Conservation (phyloP, 495 filamentous ascomycete species). For the Baudoinia panamericana region DNA sequence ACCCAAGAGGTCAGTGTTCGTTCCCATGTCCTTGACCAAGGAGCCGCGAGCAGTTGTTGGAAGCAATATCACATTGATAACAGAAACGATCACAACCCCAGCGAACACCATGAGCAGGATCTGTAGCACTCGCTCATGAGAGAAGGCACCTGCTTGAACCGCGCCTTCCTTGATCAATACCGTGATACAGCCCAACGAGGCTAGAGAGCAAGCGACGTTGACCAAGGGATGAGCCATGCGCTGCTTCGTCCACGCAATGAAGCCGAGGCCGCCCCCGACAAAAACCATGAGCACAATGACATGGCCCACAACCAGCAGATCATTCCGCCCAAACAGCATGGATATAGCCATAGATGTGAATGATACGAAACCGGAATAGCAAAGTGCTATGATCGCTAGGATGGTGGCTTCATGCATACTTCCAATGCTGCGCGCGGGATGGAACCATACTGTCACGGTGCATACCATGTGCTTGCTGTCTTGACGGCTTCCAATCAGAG, state of each 20-base stretch:
- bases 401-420: conserved; percentile 83
- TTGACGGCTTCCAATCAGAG: conserved; percentile 56
- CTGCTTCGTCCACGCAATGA: conserved; percentile 91
- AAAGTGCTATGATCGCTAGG: conserved; percentile 68
- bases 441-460: conserved; percentile 88
- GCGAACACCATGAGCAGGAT: conserved; percentile 84
- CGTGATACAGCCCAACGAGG: conserved; percentile 83
- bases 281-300: conserved; percentile 72
- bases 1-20: conserved; percentile 61
- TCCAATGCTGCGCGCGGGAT: conserved; percentile 79
- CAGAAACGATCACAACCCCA: conserved; percentile 60
- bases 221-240: conserved; percentile 72
- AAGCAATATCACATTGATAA: conserved; percentile 67
- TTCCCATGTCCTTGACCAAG: conserved; percentile 61
- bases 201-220: conserved; percentile 78
- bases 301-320: conserved; percentile 60
- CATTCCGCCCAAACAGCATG: conserved; percentile 55
- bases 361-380: conserved; percentile 69
- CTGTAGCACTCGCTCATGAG: conserved; percentile 69
- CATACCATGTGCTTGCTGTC: conserved; percentile 96
- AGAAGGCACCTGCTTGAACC: conserved; percentile 67
- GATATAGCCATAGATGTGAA: conserved; percentile 80
- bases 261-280: conserved; percentile 63
- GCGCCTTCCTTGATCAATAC: conserved; percentile 85
- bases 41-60: conserved; percentile 67